phyloP scores from a whole-genome alignment of 164 flowering plant genomes.

The Platanus orientalis region DNA sequence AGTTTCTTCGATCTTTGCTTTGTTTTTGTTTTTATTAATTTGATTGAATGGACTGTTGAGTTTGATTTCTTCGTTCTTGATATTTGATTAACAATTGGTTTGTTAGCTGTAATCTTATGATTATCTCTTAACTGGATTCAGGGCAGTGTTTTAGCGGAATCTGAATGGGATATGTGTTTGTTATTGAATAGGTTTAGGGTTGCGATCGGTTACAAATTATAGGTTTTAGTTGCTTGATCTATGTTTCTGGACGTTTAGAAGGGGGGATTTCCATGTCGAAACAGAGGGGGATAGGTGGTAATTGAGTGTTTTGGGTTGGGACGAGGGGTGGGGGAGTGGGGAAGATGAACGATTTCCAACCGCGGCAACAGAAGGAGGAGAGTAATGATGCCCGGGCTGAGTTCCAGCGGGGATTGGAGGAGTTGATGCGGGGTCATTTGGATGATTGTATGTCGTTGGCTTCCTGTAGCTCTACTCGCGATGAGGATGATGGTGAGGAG shows the following conservation, averaged over 20 bases:
- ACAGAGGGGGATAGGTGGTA: not conserved
- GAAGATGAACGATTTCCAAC: conserved; percentile 62
- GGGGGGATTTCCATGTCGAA: conserved; percentile 3
- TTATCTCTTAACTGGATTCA: not conserved
- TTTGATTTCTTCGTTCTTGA: conserved; percentile 2
- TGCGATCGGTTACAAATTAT: conserved; percentile 3
- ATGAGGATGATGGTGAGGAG: conserved; percentile 77
- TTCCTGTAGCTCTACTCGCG: conserved; percentile 65
- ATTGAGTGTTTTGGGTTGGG: conserved; percentile 12
- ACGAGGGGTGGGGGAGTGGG: conserved; percentile 14
- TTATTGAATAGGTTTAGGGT: conserved; percentile 1
- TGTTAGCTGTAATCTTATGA: not conserved
- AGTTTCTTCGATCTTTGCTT: not conserved
- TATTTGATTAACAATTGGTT: not conserved
- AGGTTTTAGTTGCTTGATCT: conserved; percentile 11
- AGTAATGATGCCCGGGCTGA: conserved; percentile 48
- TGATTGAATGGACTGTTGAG: not conserved
- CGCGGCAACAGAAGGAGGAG: conserved; percentile 78
- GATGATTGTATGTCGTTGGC: conserved; percentile 80
- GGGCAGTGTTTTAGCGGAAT: not conserved
- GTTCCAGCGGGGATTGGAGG: conserved; percentile 80
- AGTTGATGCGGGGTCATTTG: conserved; percentile 75
- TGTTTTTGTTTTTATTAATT: not conserved
- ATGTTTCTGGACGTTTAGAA: conserved; percentile 5
- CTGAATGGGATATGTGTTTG: conserved; percentile 6